phyloP scores from a whole-genome alignment of 345 rosid genomes.

The Eucalyptus sp. region DNA sequence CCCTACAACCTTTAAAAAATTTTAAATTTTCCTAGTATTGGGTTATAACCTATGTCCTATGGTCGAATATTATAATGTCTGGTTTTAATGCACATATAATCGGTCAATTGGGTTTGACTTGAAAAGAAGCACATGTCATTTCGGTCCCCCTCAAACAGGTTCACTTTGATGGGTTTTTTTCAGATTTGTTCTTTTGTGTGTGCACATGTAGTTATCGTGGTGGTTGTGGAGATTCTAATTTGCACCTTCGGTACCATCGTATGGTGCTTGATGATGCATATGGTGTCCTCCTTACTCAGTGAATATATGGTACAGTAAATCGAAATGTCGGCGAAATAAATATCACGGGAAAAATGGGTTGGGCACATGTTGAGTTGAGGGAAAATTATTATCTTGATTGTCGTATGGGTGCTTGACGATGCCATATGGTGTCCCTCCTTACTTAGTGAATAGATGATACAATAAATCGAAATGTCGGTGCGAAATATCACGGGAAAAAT shows the following conservation, averaged over 20 bases:
- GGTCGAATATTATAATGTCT: neutral
- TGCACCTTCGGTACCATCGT: neutral
- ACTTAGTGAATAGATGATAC: neutral
- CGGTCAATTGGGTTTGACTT: neutral
- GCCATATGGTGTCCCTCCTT: neutral
- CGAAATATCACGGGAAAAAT: neutral
- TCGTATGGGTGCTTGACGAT: neutral
- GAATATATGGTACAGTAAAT: neutral
- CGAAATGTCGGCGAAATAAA: neutral
- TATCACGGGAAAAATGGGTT: neutral
- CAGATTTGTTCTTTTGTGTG: neutral
- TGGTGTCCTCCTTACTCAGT: neutral
- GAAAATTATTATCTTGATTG: neutral
- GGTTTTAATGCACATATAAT: neutral
- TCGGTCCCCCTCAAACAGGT: neutral
- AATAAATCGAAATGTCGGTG: neutral
- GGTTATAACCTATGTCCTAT: neutral
- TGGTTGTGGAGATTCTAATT: neutral
- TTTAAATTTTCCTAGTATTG: neutral
- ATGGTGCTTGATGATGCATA: neutral
- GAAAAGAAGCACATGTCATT: neutral
- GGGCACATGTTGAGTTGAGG: neutral
- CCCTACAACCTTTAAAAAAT: too few species aligned
- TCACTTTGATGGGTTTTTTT: neutral
- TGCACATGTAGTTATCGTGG: neutral